A percentile compares a stretch with the other conserved stretches of the same genome.
Conservation (phyloP, 441 rosid species). For the Arabidopsis lyrata region DNA sequence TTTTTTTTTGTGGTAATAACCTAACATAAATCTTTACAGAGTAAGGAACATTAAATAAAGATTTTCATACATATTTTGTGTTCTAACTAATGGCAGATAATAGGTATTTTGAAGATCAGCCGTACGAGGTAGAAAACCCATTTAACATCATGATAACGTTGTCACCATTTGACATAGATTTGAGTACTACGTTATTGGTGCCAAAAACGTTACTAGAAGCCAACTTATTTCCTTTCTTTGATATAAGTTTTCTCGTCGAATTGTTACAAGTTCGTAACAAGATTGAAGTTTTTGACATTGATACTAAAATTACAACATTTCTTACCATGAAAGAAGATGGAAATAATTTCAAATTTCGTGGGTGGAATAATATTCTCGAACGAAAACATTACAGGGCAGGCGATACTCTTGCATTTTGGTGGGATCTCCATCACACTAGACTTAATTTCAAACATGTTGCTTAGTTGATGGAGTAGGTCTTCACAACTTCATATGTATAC, state of each 20-base stretch:
- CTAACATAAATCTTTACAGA: background rate
- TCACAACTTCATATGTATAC: background rate
- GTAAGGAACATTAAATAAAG: background rate
- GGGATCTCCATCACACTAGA: background rate
- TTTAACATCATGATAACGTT: constrained; percentile 16
- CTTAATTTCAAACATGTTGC: background rate
- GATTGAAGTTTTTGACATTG: background rate
- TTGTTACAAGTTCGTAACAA: background rate
- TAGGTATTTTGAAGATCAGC: background rate
- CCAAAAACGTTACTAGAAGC: constrained; percentile 1
- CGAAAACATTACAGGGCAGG: background rate
- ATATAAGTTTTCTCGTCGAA: background rate
- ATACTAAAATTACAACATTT: constrained; percentile 4
- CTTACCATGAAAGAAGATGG: background rate
- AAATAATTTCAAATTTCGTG: background rate
- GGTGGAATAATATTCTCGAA: background rate
- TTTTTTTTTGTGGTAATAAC: no score
- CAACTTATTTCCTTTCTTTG: constrained; percentile 1
- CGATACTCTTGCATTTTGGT: background rate
- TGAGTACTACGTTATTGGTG: background rate
- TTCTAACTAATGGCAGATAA: background rate
- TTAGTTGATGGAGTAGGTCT: background rate
- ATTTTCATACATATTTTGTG: background rate
- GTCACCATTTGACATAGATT: background rate
- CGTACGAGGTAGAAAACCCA: background rate